Evolutionary conservation across 2,329 filamentous ascomycete species (phyloP).

Genomic region (Xylariaceae sp.): DNA sequence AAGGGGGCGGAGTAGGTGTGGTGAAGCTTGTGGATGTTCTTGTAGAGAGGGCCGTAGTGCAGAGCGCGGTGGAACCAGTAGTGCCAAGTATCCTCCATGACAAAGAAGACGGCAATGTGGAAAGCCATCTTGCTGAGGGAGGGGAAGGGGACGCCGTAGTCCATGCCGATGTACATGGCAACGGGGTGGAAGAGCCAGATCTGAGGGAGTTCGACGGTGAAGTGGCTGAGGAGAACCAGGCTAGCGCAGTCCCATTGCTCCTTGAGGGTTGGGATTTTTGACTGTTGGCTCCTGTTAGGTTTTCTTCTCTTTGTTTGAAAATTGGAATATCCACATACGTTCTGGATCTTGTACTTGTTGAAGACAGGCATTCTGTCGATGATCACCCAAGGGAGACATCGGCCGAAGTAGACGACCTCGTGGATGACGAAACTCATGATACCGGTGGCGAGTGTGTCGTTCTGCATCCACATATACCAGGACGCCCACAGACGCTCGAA

Average conservation of each 20-base stretch:
- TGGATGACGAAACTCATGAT: conserved; percentile 98
- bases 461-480: conserved; percentile 98
- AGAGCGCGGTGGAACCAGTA: conserved; percentile 93
- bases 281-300: conserved; percentile 32
- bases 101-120: conserved; percentile 91
- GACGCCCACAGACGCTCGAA: conserved; percentile 88
- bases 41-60: conserved; percentile 95
- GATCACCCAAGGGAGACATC: conserved; percentile 85
- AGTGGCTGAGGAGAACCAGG: conserved; percentile 90
- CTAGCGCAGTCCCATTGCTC: conserved; percentile 95
- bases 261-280: conserved; percentile 85
- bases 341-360: conserved; percentile 92
- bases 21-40: conserved; percentile 96
- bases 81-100: conserved; percentile 96
- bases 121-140: conserved; percentile 78
- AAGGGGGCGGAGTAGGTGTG: conserved; percentile 98
- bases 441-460: conserved; percentile 91
- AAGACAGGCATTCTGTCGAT: conserved; percentile 85
- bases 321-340: conserved; percentile 47
- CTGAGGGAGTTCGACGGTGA: conserved; percentile 96
- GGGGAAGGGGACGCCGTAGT: conserved; percentile 86
- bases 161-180: conserved; percentile 86
- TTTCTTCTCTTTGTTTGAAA: neutral
- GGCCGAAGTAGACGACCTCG: conserved; percentile 91
- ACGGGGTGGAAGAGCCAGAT: conserved; percentile 99